phyloP scores from a whole-genome alignment of 139 green algal species.

The Tetradesmus lagerheimii region DNA sequence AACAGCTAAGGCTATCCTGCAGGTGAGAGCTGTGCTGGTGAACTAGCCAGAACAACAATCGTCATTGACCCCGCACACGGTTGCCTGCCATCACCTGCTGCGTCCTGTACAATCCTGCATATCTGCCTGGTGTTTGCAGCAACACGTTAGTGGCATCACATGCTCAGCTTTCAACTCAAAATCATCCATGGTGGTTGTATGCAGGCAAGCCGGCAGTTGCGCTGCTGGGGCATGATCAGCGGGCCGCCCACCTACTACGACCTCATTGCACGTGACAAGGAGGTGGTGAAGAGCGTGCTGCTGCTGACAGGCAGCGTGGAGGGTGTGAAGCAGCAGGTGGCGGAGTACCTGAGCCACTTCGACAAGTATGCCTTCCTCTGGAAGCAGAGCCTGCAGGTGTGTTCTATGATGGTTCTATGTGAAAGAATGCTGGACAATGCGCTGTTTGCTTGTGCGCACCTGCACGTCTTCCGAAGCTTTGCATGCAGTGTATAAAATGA shows the following conservation, averaged over 20 bases:
- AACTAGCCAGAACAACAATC: no score
- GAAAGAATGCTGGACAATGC: not conserved
- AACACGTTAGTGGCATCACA: no score
- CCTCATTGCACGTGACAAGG: slow-evolving; percentile 84
- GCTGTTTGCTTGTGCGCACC: not conserved
- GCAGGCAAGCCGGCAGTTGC: slow-evolving; percentile 70
- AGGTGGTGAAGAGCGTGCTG: slow-evolving; percentile 89
- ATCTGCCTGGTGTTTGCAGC: no score
- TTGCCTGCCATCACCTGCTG: no score
- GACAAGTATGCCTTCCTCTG: slow-evolving; percentile 90
- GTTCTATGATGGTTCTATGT: not conserved
- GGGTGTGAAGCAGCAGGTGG: slow-evolving; percentile 77
- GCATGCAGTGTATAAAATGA: no score
- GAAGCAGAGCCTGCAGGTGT: slow-evolving; percentile 87
- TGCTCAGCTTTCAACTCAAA: not conserved
- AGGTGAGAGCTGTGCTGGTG: not conserved
- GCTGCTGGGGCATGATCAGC: slow-evolving; percentile 75
- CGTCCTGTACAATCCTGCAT: no score
- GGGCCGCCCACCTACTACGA: slow-evolving; percentile 78
- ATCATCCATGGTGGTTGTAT: no score
- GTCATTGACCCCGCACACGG: no score
- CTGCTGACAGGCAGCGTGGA: slow-evolving; percentile 85
- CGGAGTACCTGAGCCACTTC: slow-evolving; percentile 87
- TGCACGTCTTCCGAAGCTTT: no score
- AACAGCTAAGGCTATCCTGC: slow-evolving; percentile 71